Percentiles rank a stretch among this genome's conserved stretches.
These are phyloP conservation scores for Lasiodiplodia citricola DNA, from an alignment of 2,329 filamentous ascomycete species.

Conservation along the genomic window DNA sequence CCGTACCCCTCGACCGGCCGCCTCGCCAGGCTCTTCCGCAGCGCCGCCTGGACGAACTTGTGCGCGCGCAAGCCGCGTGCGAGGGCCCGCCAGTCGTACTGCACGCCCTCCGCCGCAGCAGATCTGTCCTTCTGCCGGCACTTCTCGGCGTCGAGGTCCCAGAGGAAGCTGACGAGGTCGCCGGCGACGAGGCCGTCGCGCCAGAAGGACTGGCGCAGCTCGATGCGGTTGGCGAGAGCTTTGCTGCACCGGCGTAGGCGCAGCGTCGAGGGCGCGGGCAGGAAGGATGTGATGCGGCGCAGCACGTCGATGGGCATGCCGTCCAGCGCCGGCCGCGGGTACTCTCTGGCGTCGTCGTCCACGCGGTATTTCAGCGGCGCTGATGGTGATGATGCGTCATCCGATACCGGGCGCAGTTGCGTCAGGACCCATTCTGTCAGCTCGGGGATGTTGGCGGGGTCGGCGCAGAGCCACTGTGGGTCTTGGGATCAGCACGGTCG, in stretches of 20 bases:
- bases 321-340: constrained; percentile 15
- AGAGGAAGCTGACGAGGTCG: constrained; percentile 9
- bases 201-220: constrained; percentile 13
- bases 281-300: not conserved
- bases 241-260: constrained; percentile 6
- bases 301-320: constrained; percentile 17
- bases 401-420: constrained; percentile 6
- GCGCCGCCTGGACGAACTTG: constrained; percentile 11
- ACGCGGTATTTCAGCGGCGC: not conserved
- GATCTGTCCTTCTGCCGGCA: not conserved
- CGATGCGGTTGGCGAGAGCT: not conserved
- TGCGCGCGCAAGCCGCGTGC: constrained; percentile 6
- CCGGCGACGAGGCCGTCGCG: constrained; percentile 9
- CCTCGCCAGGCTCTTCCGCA: not conserved
- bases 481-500: not conserved
- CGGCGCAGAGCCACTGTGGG: constrained; percentile 19
- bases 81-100: not conserved
- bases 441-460: constrained; percentile 6
- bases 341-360: not conserved
- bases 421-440: constrained; percentile 14
- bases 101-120: not conserved
- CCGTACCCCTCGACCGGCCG: constrained; percentile 9
- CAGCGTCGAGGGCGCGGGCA: not conserved
- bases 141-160: not conserved
- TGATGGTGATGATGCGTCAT: not conserved